phyloP scores from a whole-genome alignment of 2,329 filamentous ascomycete genomes.

The Fusarium mexicanum region DNA sequence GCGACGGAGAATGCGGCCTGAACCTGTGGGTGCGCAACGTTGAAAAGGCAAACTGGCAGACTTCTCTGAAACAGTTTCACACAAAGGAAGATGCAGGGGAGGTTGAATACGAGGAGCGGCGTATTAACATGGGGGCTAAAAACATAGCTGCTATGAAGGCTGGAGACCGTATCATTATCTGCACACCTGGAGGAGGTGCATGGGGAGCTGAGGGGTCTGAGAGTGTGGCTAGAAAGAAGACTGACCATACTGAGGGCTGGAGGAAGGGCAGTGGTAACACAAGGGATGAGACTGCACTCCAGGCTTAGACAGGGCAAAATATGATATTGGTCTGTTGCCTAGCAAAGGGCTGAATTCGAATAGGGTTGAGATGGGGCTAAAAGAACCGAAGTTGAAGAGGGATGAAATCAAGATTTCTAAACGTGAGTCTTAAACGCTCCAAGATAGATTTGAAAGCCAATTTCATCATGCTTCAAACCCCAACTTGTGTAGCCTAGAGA shows the following conservation, averaged over 20 bases:
- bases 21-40: conserved; percentile 89
- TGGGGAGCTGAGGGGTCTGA: conserved; percentile 73
- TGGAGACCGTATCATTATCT: conserved; percentile 81
- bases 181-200: conserved; percentile 81
- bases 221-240: conserved; percentile 58
- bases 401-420: not conserved
- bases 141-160: conserved; percentile 80
- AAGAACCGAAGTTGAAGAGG: not conserved
- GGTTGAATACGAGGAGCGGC: conserved; percentile 64
- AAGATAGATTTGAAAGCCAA: not conserved
- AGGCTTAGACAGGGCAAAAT: conserved; percentile 52
- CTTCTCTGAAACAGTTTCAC: conserved; percentile 53
- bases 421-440: not conserved
- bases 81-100: conserved; percentile 46
- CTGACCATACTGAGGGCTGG: conserved; percentile 66
- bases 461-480: not conserved
- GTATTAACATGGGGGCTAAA: conserved; percentile 80
- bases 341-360: not conserved
- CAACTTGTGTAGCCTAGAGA: not conserved
- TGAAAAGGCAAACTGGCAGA: conserved; percentile 62
- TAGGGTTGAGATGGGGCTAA: not conserved
- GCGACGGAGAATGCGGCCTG: conserved; percentile 78
- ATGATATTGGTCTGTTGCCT: not conserved
- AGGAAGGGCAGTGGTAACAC: conserved; percentile 65
- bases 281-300: conserved; percentile 67